Evolutionary conservation across 2,329 filamentous ascomycete genomes (phyloP).

Genomic region (Colletotrichum sp.): DNA sequence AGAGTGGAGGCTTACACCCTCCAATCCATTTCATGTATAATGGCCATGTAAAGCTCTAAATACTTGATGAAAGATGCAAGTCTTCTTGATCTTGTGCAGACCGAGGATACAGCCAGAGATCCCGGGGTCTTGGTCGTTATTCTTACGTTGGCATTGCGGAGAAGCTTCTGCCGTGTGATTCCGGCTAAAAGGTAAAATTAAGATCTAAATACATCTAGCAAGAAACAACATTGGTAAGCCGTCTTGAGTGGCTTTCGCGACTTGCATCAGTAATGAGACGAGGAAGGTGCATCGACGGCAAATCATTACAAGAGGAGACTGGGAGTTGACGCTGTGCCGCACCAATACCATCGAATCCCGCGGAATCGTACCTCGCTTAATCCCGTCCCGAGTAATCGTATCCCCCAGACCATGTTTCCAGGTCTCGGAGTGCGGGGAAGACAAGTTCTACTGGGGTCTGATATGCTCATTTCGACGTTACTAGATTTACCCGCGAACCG

Average conservation of each 20-base stretch:
- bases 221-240: accelerated
- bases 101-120: neutral
- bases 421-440: neutral
- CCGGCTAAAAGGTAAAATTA: neutral
- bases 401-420: neutral
- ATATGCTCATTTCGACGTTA: neutral
- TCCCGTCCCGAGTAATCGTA: neutral
- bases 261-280: accelerated
- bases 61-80: accelerated
- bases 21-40: too few species aligned
- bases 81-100: neutral
- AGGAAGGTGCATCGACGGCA: neutral
- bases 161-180: neutral
- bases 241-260: neutral
- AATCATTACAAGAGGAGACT: neutral
- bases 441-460: neutral
- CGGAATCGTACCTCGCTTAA: neutral
- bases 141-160: too few species aligned
- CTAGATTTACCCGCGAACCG: neutral
- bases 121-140: neutral
- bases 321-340: neutral
- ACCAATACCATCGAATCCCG: neutral
- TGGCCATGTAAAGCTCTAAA: neutral
- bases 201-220: neutral
- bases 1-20: too few species aligned